Evolutionary conservation across 345 rosid genomes (phyloP).

Genomic region (Rhodamnia rubescens): DNA sequence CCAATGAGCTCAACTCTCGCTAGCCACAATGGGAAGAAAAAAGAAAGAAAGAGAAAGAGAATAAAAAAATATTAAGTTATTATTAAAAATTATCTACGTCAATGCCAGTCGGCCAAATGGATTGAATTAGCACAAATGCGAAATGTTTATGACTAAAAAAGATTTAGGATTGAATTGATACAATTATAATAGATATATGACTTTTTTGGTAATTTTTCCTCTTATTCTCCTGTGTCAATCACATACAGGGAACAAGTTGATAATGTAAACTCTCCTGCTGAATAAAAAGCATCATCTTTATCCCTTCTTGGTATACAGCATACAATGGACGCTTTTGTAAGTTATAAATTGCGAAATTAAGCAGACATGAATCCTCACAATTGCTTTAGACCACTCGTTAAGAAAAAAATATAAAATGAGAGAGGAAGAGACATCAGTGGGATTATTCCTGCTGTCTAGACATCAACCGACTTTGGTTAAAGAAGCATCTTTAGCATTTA

Average conservation of each 20-base stretch:
- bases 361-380: not conserved
- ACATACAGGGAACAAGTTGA: not conserved
- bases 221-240: not conserved
- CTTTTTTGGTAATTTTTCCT: not conserved
- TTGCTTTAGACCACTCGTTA: not conserved
- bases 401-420: not conserved
- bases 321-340: not conserved
- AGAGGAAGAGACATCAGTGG: not conserved
- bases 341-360: not conserved
- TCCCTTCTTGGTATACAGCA: not conserved
- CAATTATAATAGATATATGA: no score
- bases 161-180: no score
- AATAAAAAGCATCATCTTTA: not conserved
- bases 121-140: no score
- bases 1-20: no score
- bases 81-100: no score
- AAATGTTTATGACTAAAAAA: no score
- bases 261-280: not conserved
- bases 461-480: not conserved
- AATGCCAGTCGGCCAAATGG: no score
- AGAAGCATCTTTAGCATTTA: conserved; percentile 11
- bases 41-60: no score
- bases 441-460: not conserved
- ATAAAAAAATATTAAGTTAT: no score
- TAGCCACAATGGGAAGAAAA: no score